Percentiles rank a stretch among this genome's conserved stretches.
These are phyloP conservation scores for Amanita pallidorosea DNA, from an alignment of 768 basidiomycete species.

Conservation along the genomic window DNA sequence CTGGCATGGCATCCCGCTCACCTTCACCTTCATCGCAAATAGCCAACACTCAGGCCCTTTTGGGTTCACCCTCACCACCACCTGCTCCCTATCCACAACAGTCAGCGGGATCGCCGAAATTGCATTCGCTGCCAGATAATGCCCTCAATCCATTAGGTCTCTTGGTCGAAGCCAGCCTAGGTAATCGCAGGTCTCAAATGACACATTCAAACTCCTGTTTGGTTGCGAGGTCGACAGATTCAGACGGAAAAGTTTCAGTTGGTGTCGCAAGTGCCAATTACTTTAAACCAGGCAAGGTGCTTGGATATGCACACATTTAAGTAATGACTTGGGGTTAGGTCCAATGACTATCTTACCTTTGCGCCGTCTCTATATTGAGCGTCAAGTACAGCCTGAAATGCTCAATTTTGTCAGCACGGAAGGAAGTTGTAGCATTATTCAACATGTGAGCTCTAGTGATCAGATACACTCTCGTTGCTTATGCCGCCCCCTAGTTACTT, in stretches of 20 bases:
- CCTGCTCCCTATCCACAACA: constrained; percentile 16
- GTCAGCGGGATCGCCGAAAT: constrained; percentile 62
- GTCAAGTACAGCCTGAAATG: constrained; percentile 90
- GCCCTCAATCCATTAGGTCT: constrained; percentile 86
- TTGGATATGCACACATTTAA: constrained; percentile 1
- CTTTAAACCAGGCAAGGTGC: constrained; percentile 73
- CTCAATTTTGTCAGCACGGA: constrained; percentile 79
- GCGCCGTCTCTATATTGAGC: constrained; percentile 74
- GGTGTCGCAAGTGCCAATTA: constrained; percentile 83
- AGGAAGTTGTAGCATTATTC: constrained; percentile 86
- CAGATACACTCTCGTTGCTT: constrained; percentile 7
- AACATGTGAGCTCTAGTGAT: constrained; percentile 53
- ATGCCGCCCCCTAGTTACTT: constrained; percentile 44
- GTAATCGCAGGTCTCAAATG: constrained; percentile 54
- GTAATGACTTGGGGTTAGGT: constrained; percentile 29
- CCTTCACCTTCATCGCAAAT: constrained; percentile 57
- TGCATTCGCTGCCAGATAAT: constrained; percentile 89
- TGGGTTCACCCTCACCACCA: constrained; percentile 40
- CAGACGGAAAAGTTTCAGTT: constrained; percentile 37
- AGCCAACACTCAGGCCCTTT: constrained; percentile 46
- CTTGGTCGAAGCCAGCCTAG: constrained; percentile 81
- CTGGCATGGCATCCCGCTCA: constrained; percentile 74
- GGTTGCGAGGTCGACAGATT: constrained; percentile 24
- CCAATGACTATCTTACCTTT: constrained; percentile 85
- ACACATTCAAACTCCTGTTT: constrained; percentile 25